Evolutionary conservation across 2,329 filamentous ascomycete species (phyloP).

Genomic region (Hysterium pulicare): DNA sequence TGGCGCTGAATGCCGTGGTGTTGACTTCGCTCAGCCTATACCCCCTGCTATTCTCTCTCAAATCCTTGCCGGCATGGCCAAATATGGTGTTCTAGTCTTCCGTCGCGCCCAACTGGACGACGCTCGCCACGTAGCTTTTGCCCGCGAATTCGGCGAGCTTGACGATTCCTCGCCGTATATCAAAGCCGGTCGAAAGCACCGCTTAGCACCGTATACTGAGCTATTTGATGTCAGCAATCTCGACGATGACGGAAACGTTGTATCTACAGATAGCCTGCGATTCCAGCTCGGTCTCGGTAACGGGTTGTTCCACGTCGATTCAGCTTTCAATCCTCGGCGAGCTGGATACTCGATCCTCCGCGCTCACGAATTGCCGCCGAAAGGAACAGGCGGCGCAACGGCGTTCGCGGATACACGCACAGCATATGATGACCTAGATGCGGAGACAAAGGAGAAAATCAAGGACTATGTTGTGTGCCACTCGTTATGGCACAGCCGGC

Average conservation of each 20-base stretch:
- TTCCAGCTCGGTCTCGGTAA: constrained; percentile 31
- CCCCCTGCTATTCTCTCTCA: constrained; percentile 24
- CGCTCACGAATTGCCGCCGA: constrained; percentile 10
- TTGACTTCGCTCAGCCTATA: constrained; percentile 31
- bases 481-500: constrained; percentile 50
- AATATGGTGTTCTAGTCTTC: constrained; percentile 55
- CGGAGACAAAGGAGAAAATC: constrained; percentile 14
- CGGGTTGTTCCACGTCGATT: constrained; percentile 15
- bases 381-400: constrained; percentile 13
- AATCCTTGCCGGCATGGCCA: constrained; percentile 21
- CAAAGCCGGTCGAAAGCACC: constrained; percentile 39
- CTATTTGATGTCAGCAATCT: constrained; percentile 59
- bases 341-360: constrained; percentile 11
- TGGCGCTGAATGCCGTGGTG: constrained; percentile 32
- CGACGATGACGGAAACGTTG: constrained; percentile 43
- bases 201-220: constrained; percentile 45
- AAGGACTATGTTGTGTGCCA: constrained; percentile 8
- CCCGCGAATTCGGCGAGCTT: constrained; percentile 51
- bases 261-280: constrained; percentile 39
- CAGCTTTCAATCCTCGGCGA: constrained; percentile 14
- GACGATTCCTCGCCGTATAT: constrained; percentile 54
- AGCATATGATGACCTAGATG: constrained; percentile 22
- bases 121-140: constrained; percentile 50
- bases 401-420: constrained; percentile 14
- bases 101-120: constrained; percentile 52